phyloP scores from a whole-genome alignment of 192 early-diverging fungal genomes.

The Haplosporangium gracile region DNA sequence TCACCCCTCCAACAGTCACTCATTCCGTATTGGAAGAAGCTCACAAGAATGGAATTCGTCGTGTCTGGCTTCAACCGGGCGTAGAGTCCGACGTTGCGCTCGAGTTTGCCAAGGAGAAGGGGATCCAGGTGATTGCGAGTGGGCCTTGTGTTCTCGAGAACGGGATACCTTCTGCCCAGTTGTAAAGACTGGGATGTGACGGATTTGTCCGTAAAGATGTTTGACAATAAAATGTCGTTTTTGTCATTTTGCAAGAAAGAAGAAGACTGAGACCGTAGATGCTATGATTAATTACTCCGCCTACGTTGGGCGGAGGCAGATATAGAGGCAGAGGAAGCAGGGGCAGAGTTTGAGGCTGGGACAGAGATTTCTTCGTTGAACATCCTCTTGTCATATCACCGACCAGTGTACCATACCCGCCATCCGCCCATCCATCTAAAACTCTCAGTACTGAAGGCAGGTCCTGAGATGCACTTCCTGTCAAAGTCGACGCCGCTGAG shows the following conservation, averaged over 20 bases:
- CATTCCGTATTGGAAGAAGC: constrained; percentile 69
- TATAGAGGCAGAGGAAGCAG: too few relatives aligned
- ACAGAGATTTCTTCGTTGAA: too few relatives aligned
- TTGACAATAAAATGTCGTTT: not conserved
- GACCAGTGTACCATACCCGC: too few relatives aligned
- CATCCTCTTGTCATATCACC: too few relatives aligned
- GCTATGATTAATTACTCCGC: not conserved
- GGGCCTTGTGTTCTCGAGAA: constrained; percentile 79
- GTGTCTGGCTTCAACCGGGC: constrained; percentile 83
- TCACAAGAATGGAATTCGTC: constrained; percentile 67
- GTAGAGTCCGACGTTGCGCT: constrained; percentile 68
- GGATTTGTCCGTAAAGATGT: not conserved
- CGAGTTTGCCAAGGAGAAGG: constrained; percentile 52
- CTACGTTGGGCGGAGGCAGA: too few relatives aligned
- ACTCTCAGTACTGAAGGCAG: too few relatives aligned
- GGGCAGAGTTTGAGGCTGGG: too few relatives aligned
- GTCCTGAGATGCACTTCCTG: too few relatives aligned
- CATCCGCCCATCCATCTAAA: too few relatives aligned
- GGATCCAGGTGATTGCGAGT: constrained; percentile 68
- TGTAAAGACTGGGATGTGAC: not conserved
- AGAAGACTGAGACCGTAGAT: not conserved
- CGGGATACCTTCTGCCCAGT: constrained; percentile 25
- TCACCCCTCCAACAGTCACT: constrained; percentile 79
- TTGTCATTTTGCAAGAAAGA: not conserved
- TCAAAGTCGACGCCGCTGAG: too few relatives aligned